Percentiles rank a stretch among this genome's conserved stretches.
These are phyloP conservation scores for Pelargonium exstipulatum DNA, from an alignment of 441 rosid species.

Conservation along the genomic window DNA sequence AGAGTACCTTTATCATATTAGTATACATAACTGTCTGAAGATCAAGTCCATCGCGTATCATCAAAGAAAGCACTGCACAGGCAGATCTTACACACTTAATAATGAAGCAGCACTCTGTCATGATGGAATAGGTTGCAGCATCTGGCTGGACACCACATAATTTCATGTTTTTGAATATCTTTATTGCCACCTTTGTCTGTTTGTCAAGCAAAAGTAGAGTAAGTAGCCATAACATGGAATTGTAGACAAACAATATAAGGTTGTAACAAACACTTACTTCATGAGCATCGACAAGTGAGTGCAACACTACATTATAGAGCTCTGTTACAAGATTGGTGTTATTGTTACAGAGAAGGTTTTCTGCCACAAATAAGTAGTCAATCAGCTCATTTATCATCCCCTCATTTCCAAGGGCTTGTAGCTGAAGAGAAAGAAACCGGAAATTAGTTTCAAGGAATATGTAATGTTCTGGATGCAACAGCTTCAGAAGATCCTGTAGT, in stretches of 20 bases:
- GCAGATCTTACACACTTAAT: conserved; percentile 51
- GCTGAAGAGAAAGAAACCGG: conserved; percentile 37
- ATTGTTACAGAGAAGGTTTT: conserved; percentile 33
- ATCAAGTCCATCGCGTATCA: conserved; percentile 66
- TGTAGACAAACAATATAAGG: conserved; percentile 15
- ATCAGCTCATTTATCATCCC: conserved; percentile 66
- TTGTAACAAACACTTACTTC: conserved; percentile 45
- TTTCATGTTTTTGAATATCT: conserved; percentile 56
- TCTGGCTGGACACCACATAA: conserved; percentile 37
- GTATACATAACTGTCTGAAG: conserved; percentile 46
- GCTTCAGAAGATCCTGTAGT: background rate
- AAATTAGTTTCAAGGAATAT: conserved; percentile 4
- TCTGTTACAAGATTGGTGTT: conserved; percentile 36
- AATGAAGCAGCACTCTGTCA: conserved; percentile 66
- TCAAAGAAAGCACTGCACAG: conserved; percentile 57
- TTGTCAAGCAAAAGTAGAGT: conserved; percentile 16
- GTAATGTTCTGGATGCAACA: background rate
- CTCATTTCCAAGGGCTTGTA: conserved; percentile 71
- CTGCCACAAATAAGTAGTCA: conserved; percentile 43
- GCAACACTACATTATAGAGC: conserved; percentile 59
- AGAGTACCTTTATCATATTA: conserved; percentile 55
- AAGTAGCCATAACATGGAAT: conserved; percentile 7
- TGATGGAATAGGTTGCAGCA: conserved; percentile 54
- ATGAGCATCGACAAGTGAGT: conserved; percentile 52
- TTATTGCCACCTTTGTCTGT: conserved; percentile 52